These are phyloP conservation scores for Aspergillus aculeatinus DNA, from an alignment of 2,329 filamentous ascomycete species.

Conservation along the genomic window DNA sequence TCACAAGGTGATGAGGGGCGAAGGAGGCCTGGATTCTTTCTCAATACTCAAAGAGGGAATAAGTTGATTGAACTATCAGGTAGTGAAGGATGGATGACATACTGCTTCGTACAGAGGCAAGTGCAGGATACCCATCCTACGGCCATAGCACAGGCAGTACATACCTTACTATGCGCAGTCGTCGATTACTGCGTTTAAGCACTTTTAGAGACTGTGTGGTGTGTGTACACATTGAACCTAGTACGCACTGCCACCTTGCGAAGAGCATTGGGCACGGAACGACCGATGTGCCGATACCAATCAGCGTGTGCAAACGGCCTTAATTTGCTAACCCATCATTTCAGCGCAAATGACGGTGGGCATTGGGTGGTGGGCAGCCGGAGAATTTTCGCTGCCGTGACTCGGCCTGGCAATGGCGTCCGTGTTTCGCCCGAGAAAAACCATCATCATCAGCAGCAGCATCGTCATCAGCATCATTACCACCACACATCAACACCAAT, in stretches of 20 bases:
- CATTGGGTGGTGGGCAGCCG: not conserved
- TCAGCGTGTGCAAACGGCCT: not conserved
- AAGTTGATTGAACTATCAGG: no score
- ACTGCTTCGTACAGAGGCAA: no score
- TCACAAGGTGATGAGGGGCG: not conserved
- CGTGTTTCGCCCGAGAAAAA: constrained; percentile 6
- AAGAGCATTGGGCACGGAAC: not conserved
- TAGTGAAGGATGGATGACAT: no score
- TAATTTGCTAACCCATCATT: not conserved
- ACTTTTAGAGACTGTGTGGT: no score
- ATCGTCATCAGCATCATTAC: not conserved
- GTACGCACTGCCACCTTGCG: not conserved
- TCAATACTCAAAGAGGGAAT: not conserved
- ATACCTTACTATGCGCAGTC: not conserved
- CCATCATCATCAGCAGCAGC: not conserved
- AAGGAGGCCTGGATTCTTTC: not conserved
- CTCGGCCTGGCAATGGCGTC: not conserved
- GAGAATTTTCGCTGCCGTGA: constrained; percentile 5
- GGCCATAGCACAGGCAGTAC: not conserved
- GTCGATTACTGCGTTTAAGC: no score
- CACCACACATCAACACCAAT: not conserved
- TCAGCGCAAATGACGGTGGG: not conserved
- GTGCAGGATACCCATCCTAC: no score
- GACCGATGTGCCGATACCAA: not conserved
- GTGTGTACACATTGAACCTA: no score